Evolutionary conservation across 2,329 filamentous ascomycete species (phyloP).

Genomic region (Epichloe aotearoae): DNA sequence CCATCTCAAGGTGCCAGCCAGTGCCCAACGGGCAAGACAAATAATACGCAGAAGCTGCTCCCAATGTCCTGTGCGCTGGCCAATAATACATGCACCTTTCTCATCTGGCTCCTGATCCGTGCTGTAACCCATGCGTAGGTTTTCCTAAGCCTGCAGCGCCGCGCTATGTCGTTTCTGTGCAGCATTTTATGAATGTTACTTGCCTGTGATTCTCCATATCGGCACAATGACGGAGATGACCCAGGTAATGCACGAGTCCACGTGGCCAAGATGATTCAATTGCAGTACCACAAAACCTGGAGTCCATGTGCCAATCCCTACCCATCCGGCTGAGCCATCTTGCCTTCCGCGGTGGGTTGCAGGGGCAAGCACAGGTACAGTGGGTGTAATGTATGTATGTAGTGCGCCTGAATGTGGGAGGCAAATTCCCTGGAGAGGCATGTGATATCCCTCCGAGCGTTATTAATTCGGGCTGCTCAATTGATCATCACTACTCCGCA

Average conservation of each 20-base stretch:
- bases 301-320: conserved; percentile 47
- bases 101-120: neutral
- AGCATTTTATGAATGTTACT: too few relatives aligned
- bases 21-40: neutral
- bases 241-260: conserved; percentile 1
- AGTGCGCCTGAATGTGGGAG: neutral
- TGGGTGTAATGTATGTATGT: too few relatives aligned
- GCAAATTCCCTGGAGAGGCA: neutral
- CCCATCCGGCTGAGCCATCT: neutral
- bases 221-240: neutral
- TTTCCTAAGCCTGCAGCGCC: neutral
- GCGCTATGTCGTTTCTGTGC: neutral
- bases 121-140: neutral
- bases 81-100: neutral
- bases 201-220: too few relatives aligned
- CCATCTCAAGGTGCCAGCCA: neutral
- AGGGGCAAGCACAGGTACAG: neutral
- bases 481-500: too few relatives aligned
- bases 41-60: neutral
- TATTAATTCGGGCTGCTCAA: too few relatives aligned
- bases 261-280: conserved; percentile 1
- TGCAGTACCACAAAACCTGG: conserved; percentile 29
- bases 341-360: neutral
- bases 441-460: neutral
- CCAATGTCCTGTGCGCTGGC: neutral